Conservation (phyloP, 805 yeast genomes). For the Maudiozyma turicensis region DNA sequence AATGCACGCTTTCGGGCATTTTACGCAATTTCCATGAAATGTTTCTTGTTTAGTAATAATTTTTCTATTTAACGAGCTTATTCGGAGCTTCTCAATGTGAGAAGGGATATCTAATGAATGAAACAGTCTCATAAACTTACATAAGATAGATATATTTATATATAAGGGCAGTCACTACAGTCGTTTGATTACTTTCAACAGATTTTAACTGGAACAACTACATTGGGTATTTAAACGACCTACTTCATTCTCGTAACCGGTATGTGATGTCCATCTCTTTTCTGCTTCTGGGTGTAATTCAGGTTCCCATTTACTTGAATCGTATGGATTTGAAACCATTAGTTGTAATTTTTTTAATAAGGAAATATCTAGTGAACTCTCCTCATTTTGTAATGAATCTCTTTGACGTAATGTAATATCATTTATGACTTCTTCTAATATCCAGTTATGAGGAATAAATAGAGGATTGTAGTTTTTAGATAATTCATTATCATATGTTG, state of each 20-base stretch:
- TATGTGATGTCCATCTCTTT: conserved; percentile 33
- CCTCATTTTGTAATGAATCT: conserved; percentile 32
- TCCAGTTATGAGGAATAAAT: conserved; percentile 79
- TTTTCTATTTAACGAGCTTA: too few relatives aligned
- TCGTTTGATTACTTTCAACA: too few relatives aligned
- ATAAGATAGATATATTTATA: too few relatives aligned
- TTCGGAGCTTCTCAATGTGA: too few relatives aligned
- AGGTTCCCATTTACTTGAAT: conserved; percentile 55
- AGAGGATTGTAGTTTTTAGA: conserved; percentile 50
- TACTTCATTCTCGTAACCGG: neutral
- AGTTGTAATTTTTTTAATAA: conserved; percentile 50
- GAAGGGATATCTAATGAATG: too few relatives aligned
- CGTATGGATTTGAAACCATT: conserved; percentile 74
- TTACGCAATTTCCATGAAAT: too few relatives aligned
- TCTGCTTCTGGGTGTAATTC: conserved; percentile 44
- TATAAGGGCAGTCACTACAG: too few relatives aligned
- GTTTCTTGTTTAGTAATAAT: too few relatives aligned
- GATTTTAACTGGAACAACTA: conserved; percentile 48
- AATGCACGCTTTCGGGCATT: too few relatives aligned
- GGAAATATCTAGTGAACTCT: conserved; percentile 22
- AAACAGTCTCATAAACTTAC: too few relatives aligned
- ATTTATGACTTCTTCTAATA: conserved; percentile 71
- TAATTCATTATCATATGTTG: conserved; percentile 36
- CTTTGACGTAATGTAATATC: conserved; percentile 40
- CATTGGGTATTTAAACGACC: conserved; percentile 36